Conservation (phyloP, 495 filamentous ascomycete species). For the Annulohypoxylon stygium region DNA sequence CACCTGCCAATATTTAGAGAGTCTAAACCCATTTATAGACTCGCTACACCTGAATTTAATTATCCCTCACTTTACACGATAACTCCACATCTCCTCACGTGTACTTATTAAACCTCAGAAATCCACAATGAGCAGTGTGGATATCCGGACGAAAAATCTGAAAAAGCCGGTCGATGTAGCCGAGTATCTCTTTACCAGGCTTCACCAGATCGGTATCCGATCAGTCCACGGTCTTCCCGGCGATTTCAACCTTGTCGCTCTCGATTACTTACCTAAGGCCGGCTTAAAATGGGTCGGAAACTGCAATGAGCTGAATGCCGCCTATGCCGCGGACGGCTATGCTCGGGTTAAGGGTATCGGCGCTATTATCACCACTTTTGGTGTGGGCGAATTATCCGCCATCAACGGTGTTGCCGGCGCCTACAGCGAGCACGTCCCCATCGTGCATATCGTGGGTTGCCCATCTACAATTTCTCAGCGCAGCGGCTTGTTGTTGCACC, state of each 20-base stretch:
- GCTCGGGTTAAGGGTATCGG: slow-evolving; percentile 78
- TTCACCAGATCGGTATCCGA: slow-evolving; percentile 75
- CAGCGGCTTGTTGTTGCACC: slow-evolving; percentile 81
- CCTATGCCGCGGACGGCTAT: slow-evolving; percentile 86
- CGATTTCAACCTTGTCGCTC: slow-evolving; percentile 78
- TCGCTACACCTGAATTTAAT: not conserved
- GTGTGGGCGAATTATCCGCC: slow-evolving; percentile 82
- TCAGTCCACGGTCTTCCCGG: slow-evolving; percentile 80
- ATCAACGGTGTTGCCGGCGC: slow-evolving; percentile 79
- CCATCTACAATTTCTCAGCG: slow-evolving; percentile 71
- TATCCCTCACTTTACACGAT: slow-evolving; percentile 3
- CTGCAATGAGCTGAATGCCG: slow-evolving; percentile 86
- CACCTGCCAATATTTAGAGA: not conserved
- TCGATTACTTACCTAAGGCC: slow-evolving; percentile 74
- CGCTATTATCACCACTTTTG: slow-evolving; percentile 83
- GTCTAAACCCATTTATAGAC: not conserved
- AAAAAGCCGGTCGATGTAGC: slow-evolving; percentile 63
- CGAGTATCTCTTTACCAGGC: slow-evolving; percentile 77
- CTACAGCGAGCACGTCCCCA: slow-evolving; percentile 79
- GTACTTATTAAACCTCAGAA: not conserved
- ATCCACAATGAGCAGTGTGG: slow-evolving; percentile 44
- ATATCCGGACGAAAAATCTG: slow-evolving; percentile 56
- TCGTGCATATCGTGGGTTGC: slow-evolving; percentile 86
- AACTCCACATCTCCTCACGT: slow-evolving; percentile 1
- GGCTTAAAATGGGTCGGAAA: slow-evolving; percentile 83